Percentiles rank a stretch among this genome's conserved stretches.
Evolutionary conservation across 306 rosid genomes (phyloP).

Genomic region (Glycine tomentella): DNA sequence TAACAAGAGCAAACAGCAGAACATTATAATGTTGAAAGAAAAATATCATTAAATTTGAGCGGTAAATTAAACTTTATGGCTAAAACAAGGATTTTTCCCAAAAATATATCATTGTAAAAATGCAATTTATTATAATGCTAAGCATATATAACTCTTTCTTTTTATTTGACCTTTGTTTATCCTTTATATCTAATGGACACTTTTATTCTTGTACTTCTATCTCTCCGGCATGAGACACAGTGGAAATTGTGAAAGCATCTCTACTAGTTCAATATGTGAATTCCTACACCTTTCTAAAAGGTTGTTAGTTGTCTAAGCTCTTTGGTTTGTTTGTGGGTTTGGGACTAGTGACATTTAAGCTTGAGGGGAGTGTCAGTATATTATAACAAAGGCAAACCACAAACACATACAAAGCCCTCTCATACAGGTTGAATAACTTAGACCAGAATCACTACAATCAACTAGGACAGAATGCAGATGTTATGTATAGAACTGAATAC

Average conservation of each 20-base stretch:
- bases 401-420: background rate
- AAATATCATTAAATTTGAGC: background rate
- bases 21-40: constrained; percentile 35
- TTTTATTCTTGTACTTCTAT: background rate
- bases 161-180: background rate
- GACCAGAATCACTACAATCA: background rate
- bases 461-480: background rate
- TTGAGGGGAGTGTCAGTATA: background rate
- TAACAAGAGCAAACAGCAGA: constrained; percentile 51
- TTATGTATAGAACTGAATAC: background rate
- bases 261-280: background rate
- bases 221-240: background rate
- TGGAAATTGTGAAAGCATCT: background rate
- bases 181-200: constrained; percentile 9
- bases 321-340: background rate
- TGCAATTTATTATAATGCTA: constrained; percentile 19
- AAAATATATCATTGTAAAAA: constrained; percentile 18
- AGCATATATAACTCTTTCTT: background rate
- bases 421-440: background rate
- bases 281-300: background rate
- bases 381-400: constrained; percentile 1
- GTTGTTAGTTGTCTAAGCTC: background rate
- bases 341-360: constrained; percentile 5
- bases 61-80: background rate
- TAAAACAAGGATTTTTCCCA: constrained; percentile 7